Percentiles rank a stretch among this genome's conserved stretches.
phyloP scores from a whole-genome alignment of 2,329 filamentous ascomycete genomes.

The Gaeumannomyces sp. region DNA sequence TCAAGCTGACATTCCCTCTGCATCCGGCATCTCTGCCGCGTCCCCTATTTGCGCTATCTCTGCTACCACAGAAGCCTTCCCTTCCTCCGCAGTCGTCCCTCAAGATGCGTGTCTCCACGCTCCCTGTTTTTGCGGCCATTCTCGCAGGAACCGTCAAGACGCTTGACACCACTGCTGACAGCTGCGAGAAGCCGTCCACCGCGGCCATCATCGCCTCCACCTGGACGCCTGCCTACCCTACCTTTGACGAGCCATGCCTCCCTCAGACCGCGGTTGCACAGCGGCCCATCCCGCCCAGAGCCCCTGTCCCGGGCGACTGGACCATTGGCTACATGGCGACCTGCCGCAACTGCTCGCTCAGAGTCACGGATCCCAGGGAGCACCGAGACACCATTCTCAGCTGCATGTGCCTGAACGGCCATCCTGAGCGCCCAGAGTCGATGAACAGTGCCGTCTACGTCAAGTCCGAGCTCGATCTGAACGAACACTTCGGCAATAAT shows the following conservation, averaged over 20 bases:
- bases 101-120: background rate
- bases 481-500: background rate
- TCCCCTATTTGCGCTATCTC: background rate
- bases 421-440: background rate
- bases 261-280: background rate
- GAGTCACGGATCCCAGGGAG: background rate
- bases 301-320: background rate
- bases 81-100: background rate
- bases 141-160: background rate
- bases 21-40: background rate
- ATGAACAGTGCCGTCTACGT: background rate
- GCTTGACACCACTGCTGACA: background rate
- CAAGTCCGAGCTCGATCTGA: background rate
- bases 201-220: background rate
- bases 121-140: background rate
- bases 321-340: background rate
- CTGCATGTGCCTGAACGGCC: background rate
- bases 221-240: background rate
- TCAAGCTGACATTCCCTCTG: background rate
- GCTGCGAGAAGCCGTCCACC: background rate
- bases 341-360: background rate
- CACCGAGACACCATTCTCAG: background rate
- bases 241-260: background rate
- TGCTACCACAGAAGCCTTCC: background rate
- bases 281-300: background rate